Conservation (phyloP, 2,329 filamentous ascomycete species). For the Sarocladium brachiariae region DNA sequence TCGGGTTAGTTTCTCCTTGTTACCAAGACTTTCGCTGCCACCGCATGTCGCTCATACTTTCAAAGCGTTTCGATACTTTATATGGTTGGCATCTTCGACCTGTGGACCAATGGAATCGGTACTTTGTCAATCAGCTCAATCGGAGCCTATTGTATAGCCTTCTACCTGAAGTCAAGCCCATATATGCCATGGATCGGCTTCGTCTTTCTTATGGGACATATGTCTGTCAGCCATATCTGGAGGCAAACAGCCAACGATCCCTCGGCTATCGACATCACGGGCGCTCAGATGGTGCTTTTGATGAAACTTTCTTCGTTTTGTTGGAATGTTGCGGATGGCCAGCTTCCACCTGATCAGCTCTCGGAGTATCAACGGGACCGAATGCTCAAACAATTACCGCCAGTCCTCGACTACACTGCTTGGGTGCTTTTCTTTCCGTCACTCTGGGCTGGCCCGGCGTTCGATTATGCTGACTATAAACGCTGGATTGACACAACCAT, state of each 20-base stretch:
- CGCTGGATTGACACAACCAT: constrained; percentile 91
- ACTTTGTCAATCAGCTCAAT: constrained; percentile 74
- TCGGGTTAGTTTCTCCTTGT: constrained; percentile 46
- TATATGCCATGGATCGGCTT: constrained; percentile 99
- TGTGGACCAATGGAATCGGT: constrained; percentile 70
- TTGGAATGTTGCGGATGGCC: constrained; percentile 95
- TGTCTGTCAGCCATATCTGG: constrained; percentile 82
- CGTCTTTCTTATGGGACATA: constrained; percentile 88
- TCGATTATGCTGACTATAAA: constrained; percentile 89
- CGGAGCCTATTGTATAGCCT: constrained; percentile 76
- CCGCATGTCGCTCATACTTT: neutral
- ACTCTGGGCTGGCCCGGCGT: constrained; percentile 82
- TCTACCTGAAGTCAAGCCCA: constrained; percentile 68
- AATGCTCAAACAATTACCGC: constrained; percentile 67
- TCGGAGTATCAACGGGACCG: constrained; percentile 81
- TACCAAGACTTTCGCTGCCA: neutral
- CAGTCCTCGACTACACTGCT: constrained; percentile 72
- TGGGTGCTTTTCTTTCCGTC: constrained; percentile 96
- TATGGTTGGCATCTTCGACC: constrained; percentile 83
- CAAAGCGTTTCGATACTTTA: constrained; percentile 82
- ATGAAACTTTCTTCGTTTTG: constrained; percentile 97
- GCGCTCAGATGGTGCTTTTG: constrained; percentile 93
- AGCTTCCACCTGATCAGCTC: constrained; percentile 70
- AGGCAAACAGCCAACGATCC: constrained; percentile 67
- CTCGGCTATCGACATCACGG: constrained; percentile 75